Evolutionary conservation across 495 filamentous ascomycete species (phyloP).

Genomic region (Neurospora sp.): DNA sequence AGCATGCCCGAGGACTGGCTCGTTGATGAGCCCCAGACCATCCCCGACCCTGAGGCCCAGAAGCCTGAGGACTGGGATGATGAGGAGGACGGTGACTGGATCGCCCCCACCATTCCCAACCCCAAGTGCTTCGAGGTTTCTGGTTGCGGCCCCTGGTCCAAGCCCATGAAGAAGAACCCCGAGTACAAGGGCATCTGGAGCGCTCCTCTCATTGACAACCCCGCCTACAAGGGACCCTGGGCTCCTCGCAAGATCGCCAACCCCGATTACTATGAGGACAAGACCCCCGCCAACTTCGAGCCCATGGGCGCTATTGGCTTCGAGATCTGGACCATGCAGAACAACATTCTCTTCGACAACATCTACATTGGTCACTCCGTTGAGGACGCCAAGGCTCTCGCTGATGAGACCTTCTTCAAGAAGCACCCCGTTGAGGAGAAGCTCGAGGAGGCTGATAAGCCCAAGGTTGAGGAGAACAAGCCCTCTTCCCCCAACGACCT

Average conservation of each 20-base stretch:
- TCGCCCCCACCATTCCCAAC: conserved; percentile 87
- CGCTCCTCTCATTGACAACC: conserved; percentile 92
- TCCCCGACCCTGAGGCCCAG: conserved; percentile 92
- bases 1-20: conserved; percentile 93
- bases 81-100: conserved; percentile 98
- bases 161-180: conserved; percentile 91
- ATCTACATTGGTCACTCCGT: conserved; percentile 99
- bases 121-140: conserved; percentile 90
- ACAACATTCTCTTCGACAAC: conserved; percentile 98
- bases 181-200: conserved; percentile 99
- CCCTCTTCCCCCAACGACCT: conserved; percentile 59
- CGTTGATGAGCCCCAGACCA: conserved; percentile 72
- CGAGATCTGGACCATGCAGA: conserved; percentile 99
- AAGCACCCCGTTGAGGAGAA: conserved; percentile 80
- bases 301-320: conserved; percentile 98
- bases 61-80: conserved; percentile 99
- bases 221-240: conserved; percentile 96
- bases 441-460: conserved; percentile 72
- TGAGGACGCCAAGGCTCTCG: conserved; percentile 84
- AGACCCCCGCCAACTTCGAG: conserved; percentile 91
- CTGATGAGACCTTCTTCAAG: conserved; percentile 84
- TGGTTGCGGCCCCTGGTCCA: conserved; percentile 89
- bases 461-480: conserved; percentile 61
- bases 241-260: conserved; percentile 92
- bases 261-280: conserved; percentile 96